These are phyloP conservation scores for Phytophthora hibernalis DNA, from an alignment of 352 stramenopile genomes.

Conservation along the genomic window DNA sequence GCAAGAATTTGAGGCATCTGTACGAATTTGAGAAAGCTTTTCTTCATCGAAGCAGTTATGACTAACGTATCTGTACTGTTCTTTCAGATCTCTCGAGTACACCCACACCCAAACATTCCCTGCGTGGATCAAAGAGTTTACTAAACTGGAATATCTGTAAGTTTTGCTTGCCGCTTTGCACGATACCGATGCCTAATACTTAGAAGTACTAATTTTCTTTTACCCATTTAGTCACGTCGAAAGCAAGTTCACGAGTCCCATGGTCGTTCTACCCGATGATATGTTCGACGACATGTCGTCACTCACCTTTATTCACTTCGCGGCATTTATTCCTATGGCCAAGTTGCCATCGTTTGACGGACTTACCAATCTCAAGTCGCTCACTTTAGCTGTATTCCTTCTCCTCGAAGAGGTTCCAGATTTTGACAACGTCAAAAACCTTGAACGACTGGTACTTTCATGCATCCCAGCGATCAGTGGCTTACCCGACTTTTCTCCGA, in stretches of 20 bases:
- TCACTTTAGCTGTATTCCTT: slow-evolving; percentile 25
- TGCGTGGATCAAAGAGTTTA: slow-evolving; percentile 39
- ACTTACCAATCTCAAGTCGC: slow-evolving; percentile 30
- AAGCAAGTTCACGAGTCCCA: slow-evolving; percentile 1
- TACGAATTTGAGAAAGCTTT: not conserved
- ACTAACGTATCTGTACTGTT: slow-evolving; percentile 27
- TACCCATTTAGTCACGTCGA: slow-evolving; percentile 26
- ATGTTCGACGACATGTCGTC: slow-evolving; percentile 39
- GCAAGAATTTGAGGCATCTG: slow-evolving; percentile 8
- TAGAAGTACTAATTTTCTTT: not conserved
- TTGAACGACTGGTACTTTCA: slow-evolving; percentile 30
- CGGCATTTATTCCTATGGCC: slow-evolving; percentile 1
- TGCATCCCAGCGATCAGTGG: not conserved
- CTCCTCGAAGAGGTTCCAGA: slow-evolving; percentile 16
- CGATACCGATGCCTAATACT: too few relatives aligned
- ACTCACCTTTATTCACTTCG: slow-evolving; percentile 40
- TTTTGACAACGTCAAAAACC: slow-evolving; percentile 16
- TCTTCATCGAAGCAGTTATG: not conserved
- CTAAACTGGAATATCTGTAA: slow-evolving; percentile 42
- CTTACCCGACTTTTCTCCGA: slow-evolving; percentile 18
- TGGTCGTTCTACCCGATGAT: slow-evolving; percentile 20
- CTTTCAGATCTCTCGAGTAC: slow-evolving; percentile 42
- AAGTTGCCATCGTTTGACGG: slow-evolving; percentile 27
- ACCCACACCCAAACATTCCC: slow-evolving; percentile 36
- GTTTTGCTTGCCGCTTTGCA: not conserved